Evolutionary conservation across 192 early-diverging fungal genomes (phyloP), one percentile per base, ranked within the genome.

Genomic region (Mortierella antarctica): DNA sequence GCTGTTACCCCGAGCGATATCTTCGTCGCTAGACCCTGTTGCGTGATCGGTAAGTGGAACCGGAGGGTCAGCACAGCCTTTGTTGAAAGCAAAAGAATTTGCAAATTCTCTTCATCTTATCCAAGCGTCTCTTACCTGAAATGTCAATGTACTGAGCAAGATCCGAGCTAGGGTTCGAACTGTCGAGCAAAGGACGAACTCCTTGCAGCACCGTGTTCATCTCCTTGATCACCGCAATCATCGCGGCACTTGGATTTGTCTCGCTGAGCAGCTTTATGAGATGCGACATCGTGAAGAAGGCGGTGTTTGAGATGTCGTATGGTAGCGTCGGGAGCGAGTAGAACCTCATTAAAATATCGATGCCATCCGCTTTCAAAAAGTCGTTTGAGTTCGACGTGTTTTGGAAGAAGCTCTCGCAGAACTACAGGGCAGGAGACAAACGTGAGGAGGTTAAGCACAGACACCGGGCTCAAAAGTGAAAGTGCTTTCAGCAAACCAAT

Each of bases 331-430:
- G 92, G 14, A 95, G 83, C 0, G 83, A 75, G 62, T 89, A 93
- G 31, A 92, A 88, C 48, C 87, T 67, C 23, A 95, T 62, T 15
- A 97, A 66, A 11, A 91, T 70, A 18, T 90, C 83, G 8, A 92
- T 73, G 8, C 93, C 93, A n/a, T 85, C 83, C 17, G 83, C 70
- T 50, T 89, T 86, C 20, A 94, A 83, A 63, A 96, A 93, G 41
- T 95, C 96, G 47, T 87, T 86, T n/a, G 86, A 89, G 71, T 94
- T 94, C 10, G 86, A 65, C 20, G 85, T 81, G 67, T 93, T 95
- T 62, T 95, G 93, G 72, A 97, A 95, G 41, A 95, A 83, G 8
- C 95, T 95, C 63, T 97, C 95, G 47, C 96, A 84, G 69, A 97
- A 95, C 85, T 90, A 82, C n/a, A 40, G 1, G 2, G 20, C 31